Percentiles rank a stretch among this genome's conserved stretches.
Conservation (phyloP, 2,329 filamentous ascomycete genomes). For the Didymella segeticola region DNA sequence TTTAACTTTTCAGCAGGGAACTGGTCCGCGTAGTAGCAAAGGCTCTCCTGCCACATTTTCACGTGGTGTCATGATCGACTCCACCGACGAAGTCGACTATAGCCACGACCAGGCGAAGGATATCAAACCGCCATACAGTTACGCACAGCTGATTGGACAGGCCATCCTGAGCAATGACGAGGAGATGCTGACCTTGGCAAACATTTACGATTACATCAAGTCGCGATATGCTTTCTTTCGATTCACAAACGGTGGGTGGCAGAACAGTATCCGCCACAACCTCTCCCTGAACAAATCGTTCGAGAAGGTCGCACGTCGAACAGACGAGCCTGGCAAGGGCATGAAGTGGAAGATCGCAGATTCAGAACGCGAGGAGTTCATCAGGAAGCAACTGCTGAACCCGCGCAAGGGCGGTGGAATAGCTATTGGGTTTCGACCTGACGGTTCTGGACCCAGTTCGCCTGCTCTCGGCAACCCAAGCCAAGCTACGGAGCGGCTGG, state of each 20-base stretch:
- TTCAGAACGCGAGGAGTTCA: slow-evolving; percentile 85
- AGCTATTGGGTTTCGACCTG: slow-evolving; percentile 45
- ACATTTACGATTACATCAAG: slow-evolving; percentile 94
- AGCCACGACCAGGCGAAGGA: slow-evolving; percentile 85
- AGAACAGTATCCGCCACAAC: slow-evolving; percentile 98
- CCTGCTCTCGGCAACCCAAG: slow-evolving; percentile 58
- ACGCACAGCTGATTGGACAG: slow-evolving; percentile 95
- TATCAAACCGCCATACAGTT: slow-evolving; percentile 94
- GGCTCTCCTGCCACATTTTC: slow-evolving; percentile 57
- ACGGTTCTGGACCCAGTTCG: slow-evolving; percentile 75
- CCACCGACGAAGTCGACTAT: slow-evolving; percentile 70
- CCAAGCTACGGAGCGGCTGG: slow-evolving; percentile 59
- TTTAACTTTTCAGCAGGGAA: slow-evolving; percentile 45
- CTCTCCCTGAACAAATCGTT: slow-evolving; percentile 94
- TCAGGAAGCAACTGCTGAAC: slow-evolving; percentile 67
- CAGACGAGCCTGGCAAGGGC: slow-evolving; percentile 95
- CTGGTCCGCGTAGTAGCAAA: slow-evolving; percentile 48
- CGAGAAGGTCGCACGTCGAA: slow-evolving; percentile 88
- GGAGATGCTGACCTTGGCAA: slow-evolving; percentile 86
- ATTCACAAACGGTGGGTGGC: slow-evolving; percentile 86
- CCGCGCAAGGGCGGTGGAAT: slow-evolving; percentile 50
- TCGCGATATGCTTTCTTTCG: slow-evolving; percentile 93
- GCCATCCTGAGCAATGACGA: slow-evolving; percentile 88
- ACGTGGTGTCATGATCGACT: slow-evolving; percentile 60
- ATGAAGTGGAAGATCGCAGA: slow-evolving; percentile 98